phyloP scores from a whole-genome alignment of 2,329 filamentous ascomycete genomes.

The Aspergillus neoniger region DNA sequence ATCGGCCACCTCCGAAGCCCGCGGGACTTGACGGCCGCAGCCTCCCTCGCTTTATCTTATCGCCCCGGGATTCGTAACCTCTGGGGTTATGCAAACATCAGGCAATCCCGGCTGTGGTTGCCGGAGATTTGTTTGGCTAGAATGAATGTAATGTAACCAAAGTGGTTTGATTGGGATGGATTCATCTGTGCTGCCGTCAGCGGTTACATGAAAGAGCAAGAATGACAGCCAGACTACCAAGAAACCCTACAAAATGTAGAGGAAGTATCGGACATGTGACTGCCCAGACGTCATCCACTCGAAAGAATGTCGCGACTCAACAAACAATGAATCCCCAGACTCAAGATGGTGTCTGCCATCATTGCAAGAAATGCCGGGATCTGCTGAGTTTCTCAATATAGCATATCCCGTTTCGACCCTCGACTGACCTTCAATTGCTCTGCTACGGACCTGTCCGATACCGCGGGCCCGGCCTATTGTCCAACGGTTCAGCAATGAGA shows the following conservation, averaged over 20 bases:
- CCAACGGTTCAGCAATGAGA: background rate
- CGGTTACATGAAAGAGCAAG: background rate
- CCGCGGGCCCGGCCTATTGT: background rate
- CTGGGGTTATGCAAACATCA: background rate
- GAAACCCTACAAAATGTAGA: background rate
- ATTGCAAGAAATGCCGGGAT: background rate
- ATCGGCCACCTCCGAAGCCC: constrained; percentile 44
- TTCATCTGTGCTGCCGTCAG: background rate
- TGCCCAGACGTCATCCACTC: background rate
- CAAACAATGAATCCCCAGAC: background rate
- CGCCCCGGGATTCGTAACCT: constrained; percentile 12
- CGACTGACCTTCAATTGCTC: background rate
- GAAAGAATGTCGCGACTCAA: background rate
- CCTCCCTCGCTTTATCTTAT: constrained; percentile 35
- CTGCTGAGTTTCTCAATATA: background rate
- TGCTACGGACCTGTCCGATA: background rate
- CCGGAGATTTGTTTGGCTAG: no score
- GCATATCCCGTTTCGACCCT: background rate
- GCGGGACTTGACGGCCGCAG: constrained; percentile 29
- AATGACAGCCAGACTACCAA: background rate
- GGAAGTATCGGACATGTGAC: background rate
- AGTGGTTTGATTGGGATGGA: background rate
- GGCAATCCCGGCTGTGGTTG: background rate
- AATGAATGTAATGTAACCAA: background rate
- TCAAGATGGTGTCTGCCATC: background rate